Base-by-base conservation (phyloP, 768 basidiomycete species). In the Suillus variegatus region DNA sequence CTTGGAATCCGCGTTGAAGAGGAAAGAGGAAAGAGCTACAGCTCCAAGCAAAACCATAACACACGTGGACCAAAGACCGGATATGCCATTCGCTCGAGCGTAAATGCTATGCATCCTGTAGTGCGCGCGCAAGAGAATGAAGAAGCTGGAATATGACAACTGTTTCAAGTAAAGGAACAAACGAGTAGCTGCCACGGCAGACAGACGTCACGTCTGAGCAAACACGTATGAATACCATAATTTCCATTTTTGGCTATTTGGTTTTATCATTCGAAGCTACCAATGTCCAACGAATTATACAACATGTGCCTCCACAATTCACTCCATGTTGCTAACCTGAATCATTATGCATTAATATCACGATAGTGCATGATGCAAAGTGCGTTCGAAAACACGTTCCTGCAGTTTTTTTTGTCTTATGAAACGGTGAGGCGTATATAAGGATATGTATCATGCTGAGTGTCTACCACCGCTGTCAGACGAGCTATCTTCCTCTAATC, bases 1-100 rank as follows among this genome's bases (percentile, higher is more conserved):
- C 57, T 83, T 82, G 1, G 91, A 83, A 52, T 84, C 77, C 14
- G 86, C 81, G 6, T 80, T 82, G 73, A 92, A 85, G 47, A 91
- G 63, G 67, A 92, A 83, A 1, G 93, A 89, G 3, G 92, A 91
- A 8, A 94, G 74, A 0, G 95, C 86, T 61, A 96, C 86, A 66
- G 86, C 83, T 0, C 78, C 87, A 46, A 94, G 81, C 28, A 94
- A 81, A 7, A 80, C 83, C 88, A 93, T 91, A 69, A 88, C 76
- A 72, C 90, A 93, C 18, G 90, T 86, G 7, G 91, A 91, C 65
- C 93, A 81, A 64, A 91, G 81, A 6, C 90, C 86, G 32, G 89
- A 90, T 69, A 87, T 74, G 75, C 90, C 91, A 78, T 92, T 94
- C 69, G 91, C 73, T 63, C 93, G 84, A 36, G 92, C 80, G 67